These are phyloP conservation scores for Euryodendron excelsum DNA, from an alignment of 148 eudicot genomes.

Conservation along the genomic window DNA sequence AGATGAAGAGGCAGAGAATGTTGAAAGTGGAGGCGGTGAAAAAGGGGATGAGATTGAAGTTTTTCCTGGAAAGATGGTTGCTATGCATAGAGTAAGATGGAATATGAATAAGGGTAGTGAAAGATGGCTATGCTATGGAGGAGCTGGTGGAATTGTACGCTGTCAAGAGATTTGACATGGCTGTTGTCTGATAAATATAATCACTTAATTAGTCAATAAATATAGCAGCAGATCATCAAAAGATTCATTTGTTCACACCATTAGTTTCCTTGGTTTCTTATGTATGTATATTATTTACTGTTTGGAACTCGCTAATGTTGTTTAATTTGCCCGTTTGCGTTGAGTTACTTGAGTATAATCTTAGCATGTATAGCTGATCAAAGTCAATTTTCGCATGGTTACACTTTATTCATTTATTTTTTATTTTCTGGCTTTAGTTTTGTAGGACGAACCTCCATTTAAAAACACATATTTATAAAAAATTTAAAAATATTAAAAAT, in stretches of 20 bases:
- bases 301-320: too few relatives aligned
- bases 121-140: conserved; percentile 90
- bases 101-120: conserved; percentile 85
- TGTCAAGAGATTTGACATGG: conserved; percentile 54
- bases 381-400: too few relatives aligned
- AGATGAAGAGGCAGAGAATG: conserved; percentile 24
- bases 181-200: conserved; percentile 21
- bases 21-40: background rate
- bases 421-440: too few relatives aligned
- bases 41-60: conserved; percentile 33
- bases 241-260: background rate
- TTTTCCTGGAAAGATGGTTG: conserved; percentile 58
- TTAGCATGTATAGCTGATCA: too few relatives aligned
- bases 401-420: too few relatives aligned
- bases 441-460: too few relatives aligned
- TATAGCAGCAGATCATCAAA: background rate
- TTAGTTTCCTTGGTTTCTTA: too few relatives aligned
- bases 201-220: background rate
- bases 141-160: conserved; percentile 81
- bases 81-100: conserved; percentile 89
- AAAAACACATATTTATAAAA: too few relatives aligned
- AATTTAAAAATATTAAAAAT: too few relatives aligned
- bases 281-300: too few relatives aligned
- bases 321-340: too few relatives aligned
- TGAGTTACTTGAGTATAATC: too few relatives aligned